Evolutionary conservation across 2,329 filamentous ascomycete genomes (phyloP).

Genomic region (Hymenoscyphus albidus): DNA sequence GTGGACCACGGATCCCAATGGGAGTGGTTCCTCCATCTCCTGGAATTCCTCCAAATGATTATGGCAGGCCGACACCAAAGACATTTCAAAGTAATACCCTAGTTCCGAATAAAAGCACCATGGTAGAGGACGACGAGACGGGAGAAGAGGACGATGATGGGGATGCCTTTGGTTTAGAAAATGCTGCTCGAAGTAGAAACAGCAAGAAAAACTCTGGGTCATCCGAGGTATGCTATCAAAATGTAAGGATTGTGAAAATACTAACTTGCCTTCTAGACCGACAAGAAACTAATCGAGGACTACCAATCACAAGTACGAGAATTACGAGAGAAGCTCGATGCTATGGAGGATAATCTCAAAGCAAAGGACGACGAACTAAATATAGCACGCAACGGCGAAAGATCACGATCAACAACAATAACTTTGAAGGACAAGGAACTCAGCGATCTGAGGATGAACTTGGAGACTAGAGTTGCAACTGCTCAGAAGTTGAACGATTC

Average conservation of each 20-base stretch:
- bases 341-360: slow-evolving; percentile 66
- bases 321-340: slow-evolving; percentile 68
- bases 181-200: slow-evolving; percentile 33
- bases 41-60: slow-evolving; percentile 57
- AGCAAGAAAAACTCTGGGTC: slow-evolving; percentile 38
- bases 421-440: slow-evolving; percentile 68
- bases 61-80: slow-evolving; percentile 75
- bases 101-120: slow-evolving; percentile 94
- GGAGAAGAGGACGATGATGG: slow-evolving; percentile 66
- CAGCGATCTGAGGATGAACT: slow-evolving; percentile 58
- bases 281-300: slow-evolving; percentile 72
- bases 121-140: slow-evolving; percentile 88
- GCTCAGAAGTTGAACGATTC: slow-evolving; percentile 75
- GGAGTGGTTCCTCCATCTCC: slow-evolving; percentile 57
- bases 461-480: slow-evolving; percentile 72
- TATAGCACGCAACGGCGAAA: slow-evolving; percentile 55
- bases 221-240: slow-evolving; percentile 38
- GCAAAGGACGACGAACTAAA: slow-evolving; percentile 69
- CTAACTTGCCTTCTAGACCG: slow-evolving; percentile 43
- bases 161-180: slow-evolving; percentile 60
- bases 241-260: slow-evolving; percentile 1
- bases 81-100: slow-evolving; percentile 95
- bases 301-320: slow-evolving; percentile 74
- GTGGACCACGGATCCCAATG: slow-evolving; percentile 38
- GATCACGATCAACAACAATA: slow-evolving; percentile 47